Evolutionary conservation across 108 stramenopile genomes (phyloP).

Genomic region (Nitzschia putrida): DNA sequence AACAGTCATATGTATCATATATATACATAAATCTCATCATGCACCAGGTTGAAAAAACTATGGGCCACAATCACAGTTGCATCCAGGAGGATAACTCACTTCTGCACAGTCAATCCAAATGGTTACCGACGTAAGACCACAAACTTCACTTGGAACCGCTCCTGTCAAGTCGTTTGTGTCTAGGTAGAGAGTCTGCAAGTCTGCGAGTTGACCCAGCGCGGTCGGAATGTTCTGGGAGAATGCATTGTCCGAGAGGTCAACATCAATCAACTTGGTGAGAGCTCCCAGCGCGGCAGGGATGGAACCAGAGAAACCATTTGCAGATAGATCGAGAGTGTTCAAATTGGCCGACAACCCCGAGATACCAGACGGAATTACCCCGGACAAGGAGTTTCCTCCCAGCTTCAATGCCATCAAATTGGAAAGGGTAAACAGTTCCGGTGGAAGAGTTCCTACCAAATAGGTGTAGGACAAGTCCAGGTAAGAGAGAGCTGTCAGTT

Average conservation of each 20-base stretch:
- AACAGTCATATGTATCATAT: no score
- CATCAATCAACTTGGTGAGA: conserved; percentile 32
- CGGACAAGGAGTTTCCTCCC: conserved; percentile 48
- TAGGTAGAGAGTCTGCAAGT: conserved; percentile 52
- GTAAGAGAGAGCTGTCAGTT: background rate
- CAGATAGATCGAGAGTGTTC: conserved; percentile 16
- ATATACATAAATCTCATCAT: no score
- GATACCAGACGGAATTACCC: conserved; percentile 35
- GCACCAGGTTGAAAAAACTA: no score
- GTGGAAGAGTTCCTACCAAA: no score
- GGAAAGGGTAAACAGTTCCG: no score
- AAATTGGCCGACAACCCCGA: background rate
- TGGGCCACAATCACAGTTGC: no score
- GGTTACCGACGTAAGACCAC: background rate
- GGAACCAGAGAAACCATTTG: conserved; percentile 22
- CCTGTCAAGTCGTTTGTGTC: conserved; percentile 61
- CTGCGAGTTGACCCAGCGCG: conserved; percentile 14
- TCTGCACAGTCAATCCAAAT: no score
- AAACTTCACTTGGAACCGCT: conserved; percentile 46
- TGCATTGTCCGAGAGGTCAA: conserved; percentile 55
- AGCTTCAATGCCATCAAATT: conserved; percentile 45
- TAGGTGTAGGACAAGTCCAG: no score
- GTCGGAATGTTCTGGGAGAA: conserved; percentile 9
- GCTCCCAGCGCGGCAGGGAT: conserved; percentile 26
- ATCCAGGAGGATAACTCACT: no score